A percentile compares a stretch with the other conserved stretches of the same genome.
These are phyloP conservation scores for Yamadazyma siamensis DNA, from an alignment of 1,139 yeast genomes.

Conservation along the genomic window DNA sequence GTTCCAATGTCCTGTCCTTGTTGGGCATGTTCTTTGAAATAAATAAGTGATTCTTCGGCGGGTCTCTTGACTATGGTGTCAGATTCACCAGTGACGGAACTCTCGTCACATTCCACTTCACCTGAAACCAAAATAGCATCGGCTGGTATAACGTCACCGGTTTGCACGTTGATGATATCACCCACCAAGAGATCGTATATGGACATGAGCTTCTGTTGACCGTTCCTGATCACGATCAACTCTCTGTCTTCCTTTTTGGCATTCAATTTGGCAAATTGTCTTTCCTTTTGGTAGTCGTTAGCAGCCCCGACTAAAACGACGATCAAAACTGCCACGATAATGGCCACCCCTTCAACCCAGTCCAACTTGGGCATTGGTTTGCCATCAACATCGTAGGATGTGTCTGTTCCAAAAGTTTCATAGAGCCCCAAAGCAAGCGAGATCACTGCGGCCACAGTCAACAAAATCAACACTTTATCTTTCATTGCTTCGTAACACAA, in stretches of 20 bases:
- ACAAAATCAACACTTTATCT: conserved; percentile 83
- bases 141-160: conserved; percentile 93
- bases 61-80: conserved; percentile 70
- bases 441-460: conserved; percentile 81
- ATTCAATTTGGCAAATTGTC: conserved; percentile 86
- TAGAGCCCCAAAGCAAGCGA: conserved; percentile 89
- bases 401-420: conserved; percentile 84
- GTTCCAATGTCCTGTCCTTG: conserved; percentile 50
- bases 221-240: conserved; percentile 72
- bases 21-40: conserved; percentile 26
- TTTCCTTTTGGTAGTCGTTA: conserved; percentile 94
- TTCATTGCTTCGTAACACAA: conserved; percentile 83
- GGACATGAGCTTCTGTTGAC: conserved; percentile 64
- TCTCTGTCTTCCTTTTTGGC: conserved; percentile 83
- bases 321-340: conserved; percentile 83
- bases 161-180: conserved; percentile 75
- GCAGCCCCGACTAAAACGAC: conserved; percentile 92
- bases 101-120: conserved; percentile 84
- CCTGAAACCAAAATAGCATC: conserved; percentile 81
- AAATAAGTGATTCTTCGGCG: conserved; percentile 44
- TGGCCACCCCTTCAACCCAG: conserved; percentile 99
- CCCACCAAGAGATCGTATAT: conserved; percentile 83
- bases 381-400: conserved; percentile 76
- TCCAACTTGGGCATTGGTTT: conserved; percentile 74
- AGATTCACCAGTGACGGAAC: conserved; percentile 92